A percentile compares a stretch with the other conserved stretches of the same genome.
Evolutionary conservation across 2,329 filamentous ascomycete species (phyloP).

Genomic region (Diaporthe sp.): DNA sequence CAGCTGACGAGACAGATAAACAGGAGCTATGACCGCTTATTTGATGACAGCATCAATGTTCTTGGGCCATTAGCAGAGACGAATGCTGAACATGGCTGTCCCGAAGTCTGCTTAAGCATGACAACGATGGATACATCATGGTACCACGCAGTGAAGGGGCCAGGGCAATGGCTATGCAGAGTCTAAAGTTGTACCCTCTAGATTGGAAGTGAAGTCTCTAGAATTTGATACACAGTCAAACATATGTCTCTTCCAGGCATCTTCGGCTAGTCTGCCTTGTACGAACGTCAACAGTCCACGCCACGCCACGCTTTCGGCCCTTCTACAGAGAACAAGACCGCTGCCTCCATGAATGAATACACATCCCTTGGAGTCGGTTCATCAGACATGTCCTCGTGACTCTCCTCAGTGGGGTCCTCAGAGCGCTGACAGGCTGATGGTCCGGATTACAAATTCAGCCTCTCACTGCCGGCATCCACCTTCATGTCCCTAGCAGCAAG

Average conservation of each 20-base stretch:
- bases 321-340: not conserved
- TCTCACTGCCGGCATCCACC: not conserved
- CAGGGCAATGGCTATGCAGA: not conserved
- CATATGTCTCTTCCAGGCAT: not conserved
- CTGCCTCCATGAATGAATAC: not conserved
- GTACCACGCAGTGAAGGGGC: not conserved
- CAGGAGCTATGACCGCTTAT: too few species aligned
- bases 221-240: not conserved
- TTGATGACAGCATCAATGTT: too few species aligned
- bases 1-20: not conserved
- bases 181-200: not conserved
- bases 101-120: not conserved
- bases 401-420: not conserved
- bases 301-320: not conserved
- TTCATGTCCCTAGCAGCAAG: not conserved
- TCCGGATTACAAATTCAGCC: not conserved
- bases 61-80: not conserved
- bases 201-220: not conserved
- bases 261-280: not conserved
- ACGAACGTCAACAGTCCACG: too few species aligned
- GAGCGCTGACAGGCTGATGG: not conserved
- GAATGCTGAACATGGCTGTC: not conserved
- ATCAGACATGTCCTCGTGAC: slow-evolving; percentile 2
- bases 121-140: not conserved
- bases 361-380: not conserved